Conservation (phyloP, 2,329 filamentous ascomycete species). For the Cladophialophora chaetospira region DNA sequence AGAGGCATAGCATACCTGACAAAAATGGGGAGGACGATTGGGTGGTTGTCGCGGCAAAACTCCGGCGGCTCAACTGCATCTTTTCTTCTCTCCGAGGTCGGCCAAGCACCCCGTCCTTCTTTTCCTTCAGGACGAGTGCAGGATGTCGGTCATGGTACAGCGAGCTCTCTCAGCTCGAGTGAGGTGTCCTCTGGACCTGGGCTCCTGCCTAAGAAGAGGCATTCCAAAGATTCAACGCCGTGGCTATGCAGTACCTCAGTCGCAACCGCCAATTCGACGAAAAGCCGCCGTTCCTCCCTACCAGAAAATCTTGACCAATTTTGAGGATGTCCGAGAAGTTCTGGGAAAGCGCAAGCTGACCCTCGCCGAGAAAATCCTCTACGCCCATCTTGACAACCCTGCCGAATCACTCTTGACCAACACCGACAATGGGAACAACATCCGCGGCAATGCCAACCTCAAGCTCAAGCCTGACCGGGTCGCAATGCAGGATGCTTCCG, state of each 20-base stretch:
- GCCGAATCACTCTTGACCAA: slow-evolving; percentile 83
- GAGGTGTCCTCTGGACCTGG: slow-evolving; percentile 28
- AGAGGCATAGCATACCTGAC: not conserved
- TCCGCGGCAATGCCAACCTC: slow-evolving; percentile 86
- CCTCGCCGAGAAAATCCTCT: slow-evolving; percentile 96
- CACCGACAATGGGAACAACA: slow-evolving; percentile 79
- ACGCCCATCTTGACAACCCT: slow-evolving; percentile 86
- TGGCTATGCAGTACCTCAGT: slow-evolving; percentile 26
- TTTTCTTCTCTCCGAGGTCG: slow-evolving; percentile 2
- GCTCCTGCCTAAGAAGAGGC: slow-evolving; percentile 9
- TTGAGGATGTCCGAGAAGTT: slow-evolving; percentile 73
- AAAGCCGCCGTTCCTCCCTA: slow-evolving; percentile 68
- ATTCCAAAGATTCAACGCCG: slow-evolving; percentile 12
- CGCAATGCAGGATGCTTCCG: slow-evolving; percentile 98
- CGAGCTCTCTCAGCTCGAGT: slow-evolving; percentile 21
- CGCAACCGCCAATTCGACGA: slow-evolving; percentile 18
- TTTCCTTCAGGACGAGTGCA: not conserved
- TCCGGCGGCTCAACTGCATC: not conserved
- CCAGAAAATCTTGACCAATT: slow-evolving; percentile 74
- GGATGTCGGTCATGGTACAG: slow-evolving; percentile 26
- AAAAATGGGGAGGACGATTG: not conserved
- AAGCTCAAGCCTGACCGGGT: slow-evolving; percentile 97
- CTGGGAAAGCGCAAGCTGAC: slow-evolving; percentile 72
- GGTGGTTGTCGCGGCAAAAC: not conserved
- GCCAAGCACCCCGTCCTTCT: not conserved